These are phyloP conservation scores for Agrocybe chaxingu DNA, from an alignment of 768 basidiomycete genomes.

Conservation along the genomic window DNA sequence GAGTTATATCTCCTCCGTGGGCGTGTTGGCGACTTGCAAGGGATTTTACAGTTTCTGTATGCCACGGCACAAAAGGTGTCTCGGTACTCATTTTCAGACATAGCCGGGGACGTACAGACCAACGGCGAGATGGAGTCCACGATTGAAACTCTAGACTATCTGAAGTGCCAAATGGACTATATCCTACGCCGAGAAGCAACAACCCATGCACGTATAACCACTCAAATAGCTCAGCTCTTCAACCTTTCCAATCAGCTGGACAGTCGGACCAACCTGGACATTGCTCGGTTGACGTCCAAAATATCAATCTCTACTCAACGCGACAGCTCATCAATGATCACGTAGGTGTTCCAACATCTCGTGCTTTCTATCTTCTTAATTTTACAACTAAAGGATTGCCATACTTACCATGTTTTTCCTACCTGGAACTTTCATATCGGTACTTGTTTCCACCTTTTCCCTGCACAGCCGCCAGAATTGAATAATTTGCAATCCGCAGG, in stretches of 20 bases:
- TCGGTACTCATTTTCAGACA: too few species aligned
- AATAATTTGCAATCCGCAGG: neutral
- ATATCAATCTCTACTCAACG: conserved; percentile 3
- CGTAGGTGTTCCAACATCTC: neutral
- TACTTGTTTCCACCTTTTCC: neutral
- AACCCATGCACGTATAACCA: neutral
- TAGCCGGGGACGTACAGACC: too few species aligned
- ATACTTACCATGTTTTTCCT: conserved; percentile 9
- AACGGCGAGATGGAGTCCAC: too few species aligned
- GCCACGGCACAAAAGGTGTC: too few species aligned
- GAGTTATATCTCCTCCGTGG: too few species aligned
- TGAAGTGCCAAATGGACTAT: neutral
- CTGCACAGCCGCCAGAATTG: neutral
- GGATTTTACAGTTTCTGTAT: too few species aligned
- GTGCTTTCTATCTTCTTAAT: neutral
- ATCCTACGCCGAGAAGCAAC: neutral
- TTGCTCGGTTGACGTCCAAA: conserved; percentile 6
- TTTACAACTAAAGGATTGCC: conserved; percentile 1
- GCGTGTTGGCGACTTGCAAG: too few species aligned
- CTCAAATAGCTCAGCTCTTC: conserved; percentile 2
- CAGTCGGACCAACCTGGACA: conserved; percentile 3
- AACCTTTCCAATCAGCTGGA: conserved; percentile 3
- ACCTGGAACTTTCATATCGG: conserved; percentile 10
- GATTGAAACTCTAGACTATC: neutral
- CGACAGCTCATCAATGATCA: conserved; percentile 12